phyloP scores from a whole-genome alignment of 2,329 filamentous ascomycete species.

The Cryphonectria radicalis region DNA sequence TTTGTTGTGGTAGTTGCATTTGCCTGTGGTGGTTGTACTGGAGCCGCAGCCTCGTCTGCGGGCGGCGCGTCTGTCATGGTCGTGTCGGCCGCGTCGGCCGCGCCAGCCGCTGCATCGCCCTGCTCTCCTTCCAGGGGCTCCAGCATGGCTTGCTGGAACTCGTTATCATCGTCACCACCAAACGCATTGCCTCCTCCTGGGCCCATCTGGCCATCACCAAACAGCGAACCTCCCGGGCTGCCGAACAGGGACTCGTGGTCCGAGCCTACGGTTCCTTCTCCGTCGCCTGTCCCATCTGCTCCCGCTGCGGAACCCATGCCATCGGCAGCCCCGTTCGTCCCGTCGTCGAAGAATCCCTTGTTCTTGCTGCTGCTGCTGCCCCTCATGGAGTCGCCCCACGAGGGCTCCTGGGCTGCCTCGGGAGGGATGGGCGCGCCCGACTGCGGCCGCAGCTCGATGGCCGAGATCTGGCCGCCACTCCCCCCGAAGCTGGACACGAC shows the following conservation, averaged over 20 bases:
- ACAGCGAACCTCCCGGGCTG: constrained; percentile 80
- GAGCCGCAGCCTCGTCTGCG: background rate
- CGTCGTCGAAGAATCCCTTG: constrained; percentile 55
- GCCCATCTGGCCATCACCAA: constrained; percentile 67
- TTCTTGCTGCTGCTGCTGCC: constrained; percentile 80
- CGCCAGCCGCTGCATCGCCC: constrained; percentile 43
- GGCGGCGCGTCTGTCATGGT: constrained; percentile 39
- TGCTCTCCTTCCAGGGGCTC: constrained; percentile 43
- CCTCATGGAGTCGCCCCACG: constrained; percentile 70
- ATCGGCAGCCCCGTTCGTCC: constrained; percentile 32
- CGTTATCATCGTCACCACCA: constrained; percentile 82
- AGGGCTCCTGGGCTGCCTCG: constrained; percentile 64
- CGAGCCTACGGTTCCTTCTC: constrained; percentile 66
- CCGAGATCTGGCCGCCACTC: constrained; percentile 81
- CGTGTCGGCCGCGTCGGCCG: constrained; percentile 40
- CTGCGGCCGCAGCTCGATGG: constrained; percentile 82
- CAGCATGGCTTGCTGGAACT: constrained; percentile 76
- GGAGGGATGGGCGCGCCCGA: constrained; percentile 76
- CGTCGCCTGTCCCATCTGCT: constrained; percentile 47
- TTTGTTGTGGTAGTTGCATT: background rate
- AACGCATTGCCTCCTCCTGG: constrained; percentile 60
- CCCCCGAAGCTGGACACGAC: constrained; percentile 76
- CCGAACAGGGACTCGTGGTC: constrained; percentile 83
- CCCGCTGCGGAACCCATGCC: constrained; percentile 36
- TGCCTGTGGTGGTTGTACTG: background rate